These are phyloP conservation scores for Daldinia eschscholtzii DNA, from an alignment of 2,329 filamentous ascomycete genomes.

Conservation along the genomic window DNA sequence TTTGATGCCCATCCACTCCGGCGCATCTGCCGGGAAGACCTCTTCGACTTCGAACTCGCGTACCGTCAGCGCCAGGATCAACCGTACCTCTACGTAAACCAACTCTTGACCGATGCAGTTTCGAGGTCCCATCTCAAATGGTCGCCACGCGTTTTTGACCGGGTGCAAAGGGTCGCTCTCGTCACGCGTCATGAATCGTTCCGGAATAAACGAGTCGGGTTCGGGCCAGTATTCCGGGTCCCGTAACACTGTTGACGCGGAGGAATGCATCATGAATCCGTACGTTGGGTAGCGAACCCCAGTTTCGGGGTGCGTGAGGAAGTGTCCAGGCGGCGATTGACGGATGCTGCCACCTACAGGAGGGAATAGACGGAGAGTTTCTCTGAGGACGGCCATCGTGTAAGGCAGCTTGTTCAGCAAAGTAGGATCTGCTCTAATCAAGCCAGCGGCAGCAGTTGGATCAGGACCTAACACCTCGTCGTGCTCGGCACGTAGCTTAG, in stretches of 20 bases:
- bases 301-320: constrained; percentile 58
- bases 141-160: constrained; percentile 62
- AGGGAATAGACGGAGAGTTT: constrained; percentile 65
- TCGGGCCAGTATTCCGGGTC: constrained; percentile 56
- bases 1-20: constrained; percentile 52
- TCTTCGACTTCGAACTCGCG: constrained; percentile 63
- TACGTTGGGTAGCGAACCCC: constrained; percentile 58
- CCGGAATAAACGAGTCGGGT: constrained; percentile 57
- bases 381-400: constrained; percentile 65
- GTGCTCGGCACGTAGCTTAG: constrained; percentile 49
- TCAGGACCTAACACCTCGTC: constrained; percentile 61
- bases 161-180: constrained; percentile 53
- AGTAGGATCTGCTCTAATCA: constrained; percentile 58
- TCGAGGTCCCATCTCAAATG: constrained; percentile 66
- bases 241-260: constrained; percentile 49
- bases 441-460: constrained; percentile 52
- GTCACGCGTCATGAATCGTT: constrained; percentile 56
- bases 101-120: constrained; percentile 70
- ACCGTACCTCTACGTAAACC: constrained; percentile 64
- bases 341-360: constrained; percentile 60
- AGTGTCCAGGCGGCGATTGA: constrained; percentile 52
- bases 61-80: constrained; percentile 63
- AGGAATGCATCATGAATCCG: constrained; percentile 50
- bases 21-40: constrained; percentile 54
- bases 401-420: constrained; percentile 65